Base-by-base conservation (phyloP, 768 basidiomycete genomes). In the Gloeostereum incarnatum region DNA sequence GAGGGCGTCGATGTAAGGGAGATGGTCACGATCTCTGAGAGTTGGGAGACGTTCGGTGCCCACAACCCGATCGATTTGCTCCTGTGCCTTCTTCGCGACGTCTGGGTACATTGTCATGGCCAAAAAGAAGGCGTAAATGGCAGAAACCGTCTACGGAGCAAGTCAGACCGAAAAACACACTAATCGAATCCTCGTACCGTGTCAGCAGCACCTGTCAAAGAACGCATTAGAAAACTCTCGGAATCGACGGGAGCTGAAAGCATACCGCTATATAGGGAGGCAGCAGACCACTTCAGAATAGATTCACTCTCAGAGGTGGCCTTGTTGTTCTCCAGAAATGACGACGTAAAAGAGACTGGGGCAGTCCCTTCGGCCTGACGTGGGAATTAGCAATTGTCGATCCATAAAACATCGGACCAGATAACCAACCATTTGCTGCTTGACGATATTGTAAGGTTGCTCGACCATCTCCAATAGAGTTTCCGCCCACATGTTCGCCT, bases 361-460 rank as follows among this genome's bases (percentile, higher is more conserved):
- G 42, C 48, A 7, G 44, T 45, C 2, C 49, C 51, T 2, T 40
- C 7, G 10, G 45, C 47, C 47, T 47, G 27, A 27, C 17, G 17
- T 29, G 7, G 30, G 21, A 7, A 10, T 17, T 5, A 20, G 10
- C 10, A 9, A 65, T 50, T 37, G 60, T 63, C 61, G n/a, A n/a
- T n/a, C n/a, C n/a, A n/a, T n/a, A n/a, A n/a, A n/a, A n/a, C 63
- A 63, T 1, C 61, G 62, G 2, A 60, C 66, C 13, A 73, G 55
- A 13, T 39, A 21, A 45, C 58, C 41, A 8, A 59, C 51, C 41
- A 54, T 30, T 17, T 43, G 38, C 13, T 33, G 14, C 29, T 57
- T 54, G 3, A 57, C 54, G n/a, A 53, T 44, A 9, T 22, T 17
- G 29, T 56, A 59, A 0, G 61, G 59, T 10, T 49, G 43, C 18